A percentile compares a stretch with the other conserved stretches of the same genome.
Conservation (phyloP, 306 rosid genomes). For the Comarum palustre region DNA sequence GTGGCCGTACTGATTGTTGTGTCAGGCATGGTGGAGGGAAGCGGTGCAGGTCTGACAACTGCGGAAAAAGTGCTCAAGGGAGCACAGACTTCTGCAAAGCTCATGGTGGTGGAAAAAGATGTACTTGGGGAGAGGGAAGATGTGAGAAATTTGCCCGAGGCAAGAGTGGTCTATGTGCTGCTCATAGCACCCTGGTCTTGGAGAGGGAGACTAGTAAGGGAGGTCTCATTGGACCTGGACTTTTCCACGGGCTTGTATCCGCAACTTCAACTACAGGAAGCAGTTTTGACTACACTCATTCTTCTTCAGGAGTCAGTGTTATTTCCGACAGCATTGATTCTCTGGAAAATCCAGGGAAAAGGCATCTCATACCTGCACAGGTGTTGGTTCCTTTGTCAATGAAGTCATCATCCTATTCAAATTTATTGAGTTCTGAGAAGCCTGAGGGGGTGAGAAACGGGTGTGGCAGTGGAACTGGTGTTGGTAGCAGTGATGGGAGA, state of each 20-base stretch:
- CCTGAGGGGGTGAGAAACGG: conserved; percentile 38
- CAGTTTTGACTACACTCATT: conserved; percentile 55
- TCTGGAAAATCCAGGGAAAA: conserved; percentile 43
- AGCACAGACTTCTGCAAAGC: conserved; percentile 99
- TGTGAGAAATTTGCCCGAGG: conserved; percentile 98
- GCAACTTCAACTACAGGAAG: conserved; percentile 54
- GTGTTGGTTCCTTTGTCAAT: conserved; percentile 70
- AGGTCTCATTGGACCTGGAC: conserved; percentile 74
- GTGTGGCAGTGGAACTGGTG: conserved; percentile 17
- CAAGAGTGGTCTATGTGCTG: conserved; percentile 93
- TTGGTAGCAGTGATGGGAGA: conserved; percentile 27
- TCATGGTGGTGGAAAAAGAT: conserved; percentile 96
- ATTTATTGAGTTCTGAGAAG: conserved; percentile 43
- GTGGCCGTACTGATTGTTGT: conserved; percentile 96
- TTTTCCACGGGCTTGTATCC: conserved; percentile 80
- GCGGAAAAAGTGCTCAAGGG: conserved; percentile 98
- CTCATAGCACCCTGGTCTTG: conserved; percentile 70
- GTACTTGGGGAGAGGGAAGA: conserved; percentile 83
- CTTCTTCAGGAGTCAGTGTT: conserved; percentile 63
- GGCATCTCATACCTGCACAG: conserved; percentile 71
- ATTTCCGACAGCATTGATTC: conserved; percentile 63
- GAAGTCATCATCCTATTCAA: conserved; percentile 36
- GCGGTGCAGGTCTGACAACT: conserved; percentile 72
- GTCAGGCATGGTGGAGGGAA: conserved; percentile 97
- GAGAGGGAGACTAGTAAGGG: conserved; percentile 56